Evolutionary conservation across 768 basidiomycete genomes (phyloP), one percentile per base, ranked within the genome.

Genomic region (Tubosaeta sp.): DNA sequence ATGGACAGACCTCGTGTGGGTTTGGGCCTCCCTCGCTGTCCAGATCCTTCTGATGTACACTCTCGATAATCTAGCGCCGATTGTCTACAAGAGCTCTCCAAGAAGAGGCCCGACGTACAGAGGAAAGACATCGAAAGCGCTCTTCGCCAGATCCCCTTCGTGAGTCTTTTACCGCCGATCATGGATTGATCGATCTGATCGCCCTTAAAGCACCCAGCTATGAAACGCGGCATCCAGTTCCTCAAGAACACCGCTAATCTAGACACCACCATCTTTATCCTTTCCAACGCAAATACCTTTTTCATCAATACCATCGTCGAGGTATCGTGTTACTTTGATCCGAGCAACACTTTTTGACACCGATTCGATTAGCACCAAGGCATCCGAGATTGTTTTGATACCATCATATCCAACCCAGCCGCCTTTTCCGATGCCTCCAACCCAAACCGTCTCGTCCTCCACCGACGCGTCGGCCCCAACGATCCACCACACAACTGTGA

Each of bases 1-100:
- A 65, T 99, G 93, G 87, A 97, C 94, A 3, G 96, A 98, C 73
- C 80, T 96, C 32, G 83, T 97, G 95, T 97, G 69, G 72, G 83
- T 40, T 58, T 29, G 14, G 6, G 27, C 24, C 1, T n/a, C 21
- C 16, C n/a, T 22, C 25, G 19, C 14, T 12, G 27, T 43, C 44
- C 16, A 18, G 31, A 50, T 48, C 43, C 6, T 43, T 24, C 11
- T 32, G 13, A 24, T 45, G 27, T 30, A 35, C 12, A 4, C 29
- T 13, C 18, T 19, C 19, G 30, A 11, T 21, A 12, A 0, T 22
- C 58, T 44, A 87, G 88, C 49, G 86, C 82, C n/a, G 77, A 78
- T 61, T 81, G 78, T 48, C 77, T 96, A 48, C 74, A 73, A 19
- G 86, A 93, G 59, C 79, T 90, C 2, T 51, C 63, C 0, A 32